These are phyloP conservation scores for Saccharomycopsis olivae DNA, from an alignment of 805 yeast genomes.

Conservation along the genomic window DNA sequence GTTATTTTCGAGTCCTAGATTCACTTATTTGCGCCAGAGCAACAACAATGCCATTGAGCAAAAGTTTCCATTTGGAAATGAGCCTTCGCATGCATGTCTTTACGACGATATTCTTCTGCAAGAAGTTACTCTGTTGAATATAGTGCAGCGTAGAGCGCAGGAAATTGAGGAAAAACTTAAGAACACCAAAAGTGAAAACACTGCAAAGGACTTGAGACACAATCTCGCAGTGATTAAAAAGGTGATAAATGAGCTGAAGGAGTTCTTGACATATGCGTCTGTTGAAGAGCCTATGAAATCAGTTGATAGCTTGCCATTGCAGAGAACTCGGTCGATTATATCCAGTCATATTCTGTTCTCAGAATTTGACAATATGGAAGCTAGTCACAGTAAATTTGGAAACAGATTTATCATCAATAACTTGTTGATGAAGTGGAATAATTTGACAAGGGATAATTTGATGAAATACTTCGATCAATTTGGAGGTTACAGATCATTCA, in stretches of 20 bases:
- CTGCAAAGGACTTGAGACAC: constrained; percentile 24
- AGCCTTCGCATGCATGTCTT: constrained; percentile 42
- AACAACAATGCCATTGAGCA: constrained; percentile 34
- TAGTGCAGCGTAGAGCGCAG: constrained; percentile 31
- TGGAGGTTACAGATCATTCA: constrained; percentile 32
- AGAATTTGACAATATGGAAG: constrained; percentile 2
- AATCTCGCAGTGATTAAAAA: constrained; percentile 24
- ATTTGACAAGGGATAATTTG: constrained; percentile 36
- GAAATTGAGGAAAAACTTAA: constrained; percentile 32
- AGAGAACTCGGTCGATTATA: neutral
- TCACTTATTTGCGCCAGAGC: constrained; percentile 49
- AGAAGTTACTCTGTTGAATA: constrained; percentile 38
- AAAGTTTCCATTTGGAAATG: constrained; percentile 49
- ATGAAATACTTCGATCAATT: constrained; percentile 36
- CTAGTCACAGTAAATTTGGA: constrained; percentile 29
- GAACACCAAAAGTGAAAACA: constrained; percentile 11
- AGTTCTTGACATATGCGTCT: constrained; percentile 12
- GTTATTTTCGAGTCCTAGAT: constrained; percentile 42
- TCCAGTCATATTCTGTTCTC: constrained; percentile 16
- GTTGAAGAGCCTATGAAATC: constrained; percentile 10
- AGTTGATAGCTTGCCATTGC: neutral
- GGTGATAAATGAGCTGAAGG: constrained; percentile 24
- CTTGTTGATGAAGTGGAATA: constrained; percentile 45
- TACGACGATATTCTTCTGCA: constrained; percentile 40
- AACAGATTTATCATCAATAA: constrained; percentile 50